Percentiles rank a stretch among this genome's conserved stretches.
Conservation (phyloP, 768 basidiomycete species). For the Leccinum pellstonianum region DNA sequence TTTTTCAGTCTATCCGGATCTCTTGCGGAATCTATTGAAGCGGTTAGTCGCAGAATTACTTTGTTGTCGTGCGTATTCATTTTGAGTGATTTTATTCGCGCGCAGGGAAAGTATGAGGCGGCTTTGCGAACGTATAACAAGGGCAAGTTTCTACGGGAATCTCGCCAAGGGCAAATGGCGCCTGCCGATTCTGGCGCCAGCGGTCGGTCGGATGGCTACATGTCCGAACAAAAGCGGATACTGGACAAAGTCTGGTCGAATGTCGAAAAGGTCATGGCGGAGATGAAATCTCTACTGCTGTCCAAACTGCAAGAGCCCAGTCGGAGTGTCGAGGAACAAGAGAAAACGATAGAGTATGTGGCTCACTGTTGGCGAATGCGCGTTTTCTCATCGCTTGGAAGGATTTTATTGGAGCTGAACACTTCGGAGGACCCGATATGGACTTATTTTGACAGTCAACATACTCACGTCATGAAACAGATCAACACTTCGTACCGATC, state of each 20-base stretch:
- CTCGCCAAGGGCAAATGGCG: conserved; percentile 82
- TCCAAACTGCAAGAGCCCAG: conserved; percentile 78
- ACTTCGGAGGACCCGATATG: conserved; percentile 88
- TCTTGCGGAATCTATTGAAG: conserved; percentile 85
- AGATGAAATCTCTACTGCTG: conserved; percentile 78
- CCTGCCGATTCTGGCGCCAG: conserved; percentile 67
- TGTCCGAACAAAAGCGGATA: conserved; percentile 86
- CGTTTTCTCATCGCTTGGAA: conserved; percentile 33
- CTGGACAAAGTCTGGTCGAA: conserved; percentile 95
- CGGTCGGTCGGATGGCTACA: conserved; percentile 44
- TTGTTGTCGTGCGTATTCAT: not conserved
- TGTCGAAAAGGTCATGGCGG: conserved; percentile 91
- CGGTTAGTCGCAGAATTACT: conserved; percentile 46
- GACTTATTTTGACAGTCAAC: conserved; percentile 94
- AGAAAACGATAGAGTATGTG: conserved; percentile 91
- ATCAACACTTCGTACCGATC: conserved; percentile 64
- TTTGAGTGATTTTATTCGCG: not conserved
- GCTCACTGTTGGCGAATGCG: not conserved
- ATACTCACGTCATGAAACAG: conserved; percentile 76
- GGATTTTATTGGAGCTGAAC: conserved; percentile 86
- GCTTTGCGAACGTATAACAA: conserved; percentile 97
- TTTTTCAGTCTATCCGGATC: conserved; percentile 97
- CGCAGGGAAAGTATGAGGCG: conserved; percentile 87
- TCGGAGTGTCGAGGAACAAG: conserved; percentile 87
- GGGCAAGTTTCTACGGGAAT: conserved; percentile 86